A percentile compares a stretch with the other conserved stretches of the same genome.
phyloP scores from a whole-genome alignment of 2,329 filamentous ascomycete species.

The Ilyonectria sp. region DNA sequence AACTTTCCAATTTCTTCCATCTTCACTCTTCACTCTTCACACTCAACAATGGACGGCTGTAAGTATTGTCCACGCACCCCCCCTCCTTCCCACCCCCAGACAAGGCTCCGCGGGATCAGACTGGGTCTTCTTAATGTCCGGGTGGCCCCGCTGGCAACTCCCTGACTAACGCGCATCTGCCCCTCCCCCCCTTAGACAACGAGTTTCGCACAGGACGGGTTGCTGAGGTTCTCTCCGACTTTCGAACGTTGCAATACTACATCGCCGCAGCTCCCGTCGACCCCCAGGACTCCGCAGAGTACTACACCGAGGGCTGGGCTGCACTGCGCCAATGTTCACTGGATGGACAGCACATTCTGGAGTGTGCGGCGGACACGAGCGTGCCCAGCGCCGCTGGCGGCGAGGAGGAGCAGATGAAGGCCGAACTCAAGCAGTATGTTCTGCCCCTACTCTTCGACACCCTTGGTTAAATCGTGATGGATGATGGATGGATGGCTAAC shows the following conservation, averaged over 20 bases:
- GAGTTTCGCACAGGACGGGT: constrained; percentile 72
- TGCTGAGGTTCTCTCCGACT: constrained; percentile 74
- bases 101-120: constrained; percentile 14
- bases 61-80: constrained; percentile 35
- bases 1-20: not conserved
- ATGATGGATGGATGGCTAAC: constrained; percentile 21
- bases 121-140: constrained; percentile 17
- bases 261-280: constrained; percentile 71
- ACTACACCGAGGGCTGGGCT: constrained; percentile 76
- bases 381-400: constrained; percentile 69
- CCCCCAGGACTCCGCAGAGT: constrained; percentile 70
- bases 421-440: constrained; percentile 74
- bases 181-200: constrained; percentile 65
- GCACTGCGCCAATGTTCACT: constrained; percentile 73
- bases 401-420: constrained; percentile 72
- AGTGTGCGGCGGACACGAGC: constrained; percentile 74
- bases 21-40: constrained; percentile 5
- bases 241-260: constrained; percentile 73
- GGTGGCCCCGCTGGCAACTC: constrained; percentile 22
- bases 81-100: constrained; percentile 19
- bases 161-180: constrained; percentile 39
- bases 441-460: not conserved
- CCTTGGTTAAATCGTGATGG: not conserved
- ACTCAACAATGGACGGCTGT: constrained; percentile 47
- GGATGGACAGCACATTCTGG: constrained; percentile 76